Conservation (phyloP, 345 rosid species). For the Populus tremula region DNA sequence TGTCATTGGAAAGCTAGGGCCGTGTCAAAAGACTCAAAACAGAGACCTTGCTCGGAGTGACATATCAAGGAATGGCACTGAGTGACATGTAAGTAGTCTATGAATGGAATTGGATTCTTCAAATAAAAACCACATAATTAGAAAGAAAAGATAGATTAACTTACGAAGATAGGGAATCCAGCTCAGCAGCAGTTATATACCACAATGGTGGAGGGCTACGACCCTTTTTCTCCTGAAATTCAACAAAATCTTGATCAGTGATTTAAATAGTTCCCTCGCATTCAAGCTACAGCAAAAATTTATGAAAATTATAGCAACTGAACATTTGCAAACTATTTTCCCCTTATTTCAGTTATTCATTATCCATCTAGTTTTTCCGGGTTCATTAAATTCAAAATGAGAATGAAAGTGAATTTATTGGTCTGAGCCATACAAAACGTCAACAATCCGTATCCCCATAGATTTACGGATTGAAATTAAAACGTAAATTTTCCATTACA, state of each 20-base stretch:
- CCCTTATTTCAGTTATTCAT: neutral
- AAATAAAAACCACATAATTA: neutral
- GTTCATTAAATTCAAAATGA: neutral
- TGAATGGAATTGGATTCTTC: neutral
- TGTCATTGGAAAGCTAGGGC: too few relatives aligned
- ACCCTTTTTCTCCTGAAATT: slow-evolving; percentile 74
- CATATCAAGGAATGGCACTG: neutral
- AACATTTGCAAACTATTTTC: neutral
- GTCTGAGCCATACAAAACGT: neutral
- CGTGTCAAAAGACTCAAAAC: too few relatives aligned
- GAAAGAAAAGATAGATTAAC: slow-evolving; percentile 23
- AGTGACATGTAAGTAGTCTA: neutral
- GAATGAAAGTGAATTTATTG: neutral
- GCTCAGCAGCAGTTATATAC: slow-evolving; percentile 65
- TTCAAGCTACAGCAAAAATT: neutral
- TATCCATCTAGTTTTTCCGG: neutral
- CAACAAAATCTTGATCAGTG: slow-evolving; percentile 2
- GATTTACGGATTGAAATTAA: too few relatives aligned
- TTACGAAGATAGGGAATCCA: slow-evolving; percentile 70
- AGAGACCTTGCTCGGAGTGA: neutral
- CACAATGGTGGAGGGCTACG: slow-evolving; percentile 70
- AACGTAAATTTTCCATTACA: neutral
- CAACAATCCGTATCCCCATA: neutral
- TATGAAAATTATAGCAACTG: neutral
- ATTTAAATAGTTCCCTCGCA: neutral